Conservation (phyloP, 2,329 filamentous ascomycete species). For the Neonectria magnoliae region DNA sequence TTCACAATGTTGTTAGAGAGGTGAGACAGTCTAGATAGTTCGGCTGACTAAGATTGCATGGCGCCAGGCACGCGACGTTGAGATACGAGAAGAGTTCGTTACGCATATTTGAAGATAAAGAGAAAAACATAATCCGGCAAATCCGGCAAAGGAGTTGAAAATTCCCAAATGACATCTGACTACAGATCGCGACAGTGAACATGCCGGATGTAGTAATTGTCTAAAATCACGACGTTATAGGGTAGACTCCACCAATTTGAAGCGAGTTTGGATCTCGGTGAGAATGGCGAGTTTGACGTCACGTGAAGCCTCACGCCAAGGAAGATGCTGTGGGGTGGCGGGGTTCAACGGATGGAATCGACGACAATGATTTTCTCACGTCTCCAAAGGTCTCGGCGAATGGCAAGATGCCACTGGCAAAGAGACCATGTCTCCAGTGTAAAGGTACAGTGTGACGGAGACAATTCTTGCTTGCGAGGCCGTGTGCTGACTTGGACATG, state of each 20-base stretch:
- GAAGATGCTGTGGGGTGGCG: slow-evolving; percentile 21
- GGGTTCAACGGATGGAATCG: slow-evolving; percentile 20
- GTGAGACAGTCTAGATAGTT: not conserved
- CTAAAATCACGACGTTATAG: not conserved
- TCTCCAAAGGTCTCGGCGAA: not conserved
- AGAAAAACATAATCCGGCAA: not conserved
- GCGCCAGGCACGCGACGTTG: not conserved
- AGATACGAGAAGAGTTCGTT: not conserved
- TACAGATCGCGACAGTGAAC: not conserved
- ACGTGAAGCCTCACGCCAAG: slow-evolving; percentile 5
- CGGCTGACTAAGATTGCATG: not conserved
- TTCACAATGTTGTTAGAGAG: not conserved
- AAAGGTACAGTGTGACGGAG: slow-evolving; percentile 42
- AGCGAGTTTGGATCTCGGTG: not conserved
- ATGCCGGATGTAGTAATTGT: not conserved
- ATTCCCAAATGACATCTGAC: not conserved
- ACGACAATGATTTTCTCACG: slow-evolving; percentile 9
- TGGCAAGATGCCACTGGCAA: slow-evolving; percentile 46
- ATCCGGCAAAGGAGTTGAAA: not conserved
- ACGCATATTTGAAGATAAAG: not conserved
- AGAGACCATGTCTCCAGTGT: slow-evolving; percentile 49
- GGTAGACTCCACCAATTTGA: slow-evolving; percentile 6
- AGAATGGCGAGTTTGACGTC: slow-evolving; percentile 18
- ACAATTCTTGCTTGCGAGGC: not conserved
- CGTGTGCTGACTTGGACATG: slow-evolving; percentile 22